Evolutionary conservation across 2,329 filamentous ascomycete species (phyloP), one percentile per base, ranked within the genome.

Genomic region (Anthostomella pinea): DNA sequence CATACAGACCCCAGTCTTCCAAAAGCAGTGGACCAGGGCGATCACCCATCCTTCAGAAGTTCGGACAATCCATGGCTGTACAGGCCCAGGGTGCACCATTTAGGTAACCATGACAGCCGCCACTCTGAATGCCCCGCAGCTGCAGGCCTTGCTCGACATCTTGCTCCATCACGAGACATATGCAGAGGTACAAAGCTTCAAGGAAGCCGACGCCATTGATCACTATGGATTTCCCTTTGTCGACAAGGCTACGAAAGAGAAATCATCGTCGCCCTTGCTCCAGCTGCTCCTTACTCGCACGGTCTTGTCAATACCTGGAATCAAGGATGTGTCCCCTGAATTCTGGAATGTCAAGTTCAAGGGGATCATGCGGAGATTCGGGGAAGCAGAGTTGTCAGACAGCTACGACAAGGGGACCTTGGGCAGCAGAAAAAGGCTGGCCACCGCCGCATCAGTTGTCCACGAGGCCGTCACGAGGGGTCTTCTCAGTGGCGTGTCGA

Each of bases 321-420:
- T 87, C 24, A 70, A 72, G 33, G 75, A 81, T 41, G 67, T 91
- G 3, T 71, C 77, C 0, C 56, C 66, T 2, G 75, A 77, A 3
- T 87, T 85, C 59, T 88, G 83, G 82, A 70, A 69, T 21, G 66
- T 70, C n/a, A 71, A 77, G 28, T 67, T 83, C 16, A 73, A 78
- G 47, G 71, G 72, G 2, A 59, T 87, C 11, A 66, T 87, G 49
- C 64, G 67, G 49, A 71, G 78, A 51, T 66, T 91, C 35, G 80
- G 73, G 7, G 73, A 80, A 20, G 83, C 79, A 2, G 79, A 87
- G 33, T 66, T 91, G 20, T 88, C 83, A 1, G 86, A 91, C 59
- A 88, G 83, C 57, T 91, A 89, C 53, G 86, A 91, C 58, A 88
- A 88, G 60, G 85, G 83, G 10, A 72, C 79, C 0, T 64, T 91